Conservation (phyloP, 179 eudicot genomes). For the Beta macrorhiza region DNA sequence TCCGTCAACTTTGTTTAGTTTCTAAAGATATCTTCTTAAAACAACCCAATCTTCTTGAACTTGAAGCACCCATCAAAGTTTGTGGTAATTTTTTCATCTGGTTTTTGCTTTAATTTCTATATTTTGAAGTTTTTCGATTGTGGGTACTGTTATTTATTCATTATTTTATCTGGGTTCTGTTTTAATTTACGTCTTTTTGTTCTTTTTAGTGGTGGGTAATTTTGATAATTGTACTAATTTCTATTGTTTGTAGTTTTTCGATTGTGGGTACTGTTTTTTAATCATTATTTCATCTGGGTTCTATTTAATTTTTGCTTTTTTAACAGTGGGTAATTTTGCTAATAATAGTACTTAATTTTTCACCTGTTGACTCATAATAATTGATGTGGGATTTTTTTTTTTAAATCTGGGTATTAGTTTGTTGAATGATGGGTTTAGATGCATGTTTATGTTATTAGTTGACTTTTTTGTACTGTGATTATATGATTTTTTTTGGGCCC, state of each 20-base stretch:
- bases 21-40: slow-evolving; percentile 47
- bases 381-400: neutral
- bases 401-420: neutral
- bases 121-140: neutral
- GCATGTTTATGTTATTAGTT: neutral
- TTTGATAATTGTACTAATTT: neutral
- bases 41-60: slow-evolving; percentile 52
- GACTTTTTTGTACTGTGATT: neutral
- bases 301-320: neutral
- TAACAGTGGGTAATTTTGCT: neutral
- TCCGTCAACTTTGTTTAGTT: slow-evolving; percentile 47
- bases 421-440: slow-evolving; percentile 2
- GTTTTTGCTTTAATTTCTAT: slow-evolving; percentile 8
- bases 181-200: neutral
- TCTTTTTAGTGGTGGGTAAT: neutral
- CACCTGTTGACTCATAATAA: neutral
- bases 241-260: neutral
- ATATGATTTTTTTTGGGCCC: neutral
- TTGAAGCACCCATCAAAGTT: slow-evolving; percentile 60
- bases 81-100: slow-evolving; percentile 39
- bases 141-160: neutral
- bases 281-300: slow-evolving; percentile 13
- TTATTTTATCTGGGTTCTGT: slow-evolving; percentile 12
- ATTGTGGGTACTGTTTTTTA: neutral
- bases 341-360: neutral